A percentile compares a stretch with the other conserved stretches of the same genome.
These are phyloP conservation scores for Globisporangium nagaii DNA, from an alignment of 352 stramenopile species.

Conservation along the genomic window DNA sequence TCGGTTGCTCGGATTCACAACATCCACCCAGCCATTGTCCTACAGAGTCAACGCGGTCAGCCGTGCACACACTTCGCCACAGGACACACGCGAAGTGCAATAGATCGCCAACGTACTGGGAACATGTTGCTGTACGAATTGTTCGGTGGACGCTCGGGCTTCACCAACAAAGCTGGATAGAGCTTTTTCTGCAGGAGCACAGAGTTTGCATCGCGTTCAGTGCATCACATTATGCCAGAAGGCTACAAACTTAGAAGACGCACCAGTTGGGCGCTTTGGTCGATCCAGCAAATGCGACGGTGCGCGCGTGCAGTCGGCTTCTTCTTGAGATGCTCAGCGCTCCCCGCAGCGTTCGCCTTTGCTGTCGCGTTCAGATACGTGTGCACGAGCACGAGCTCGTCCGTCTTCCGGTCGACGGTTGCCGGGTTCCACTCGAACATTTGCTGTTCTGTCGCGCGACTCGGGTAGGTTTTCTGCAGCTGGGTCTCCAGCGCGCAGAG, in stretches of 20 bases:
- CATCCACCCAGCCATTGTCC: conserved; percentile 70
- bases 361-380: conserved; percentile 62
- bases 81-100: background rate
- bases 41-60: too few species aligned
- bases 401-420: conserved; percentile 34
- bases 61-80: background rate
- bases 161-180: conserved; percentile 41
- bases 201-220: background rate
- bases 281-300: conserved; percentile 61
- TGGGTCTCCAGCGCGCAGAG: conserved; percentile 62
- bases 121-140: conserved; percentile 72
- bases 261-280: conserved; percentile 62
- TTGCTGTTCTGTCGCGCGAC: conserved; percentile 48
- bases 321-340: conserved; percentile 14
- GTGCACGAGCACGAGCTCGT: conserved; percentile 74
- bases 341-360: conserved; percentile 9
- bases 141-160: conserved; percentile 67
- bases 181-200: conserved; percentile 47
- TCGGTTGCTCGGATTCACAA: conserved; percentile 25
- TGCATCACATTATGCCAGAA: too few species aligned
- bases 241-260: too few species aligned
- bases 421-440: conserved; percentile 64
- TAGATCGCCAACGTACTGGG: conserved; percentile 33
- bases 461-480: conserved; percentile 40
- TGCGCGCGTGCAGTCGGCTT: conserved; percentile 13